These are phyloP conservation scores for Meira nashicola DNA, from an alignment of 1,284 basidiomycete genomes.

Conservation along the genomic window DNA sequence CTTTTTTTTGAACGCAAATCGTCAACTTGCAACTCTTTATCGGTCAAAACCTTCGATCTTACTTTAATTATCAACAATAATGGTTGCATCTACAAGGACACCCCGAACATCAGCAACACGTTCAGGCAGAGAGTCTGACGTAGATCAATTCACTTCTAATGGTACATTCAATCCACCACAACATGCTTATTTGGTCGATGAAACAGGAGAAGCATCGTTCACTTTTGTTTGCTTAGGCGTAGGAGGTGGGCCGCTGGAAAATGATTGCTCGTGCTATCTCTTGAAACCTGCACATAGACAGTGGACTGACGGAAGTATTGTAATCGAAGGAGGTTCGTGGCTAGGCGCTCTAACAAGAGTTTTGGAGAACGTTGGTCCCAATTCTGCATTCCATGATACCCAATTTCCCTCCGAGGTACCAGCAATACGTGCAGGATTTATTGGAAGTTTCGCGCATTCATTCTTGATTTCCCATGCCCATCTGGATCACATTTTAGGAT, in stretches of 20 bases:
- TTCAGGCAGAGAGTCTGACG: too few relatives aligned
- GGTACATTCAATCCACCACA: constrained; percentile 5
- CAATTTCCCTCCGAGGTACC: constrained; percentile 32
- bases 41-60: too few relatives aligned
- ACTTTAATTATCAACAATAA: too few relatives aligned
- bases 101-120: too few relatives aligned
- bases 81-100: too few relatives aligned
- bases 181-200: neutral
- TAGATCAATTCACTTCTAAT: too few relatives aligned
- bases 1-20: too few relatives aligned
- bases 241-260: constrained; percentile 55
- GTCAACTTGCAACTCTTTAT: too few relatives aligned
- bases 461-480: constrained; percentile 56
- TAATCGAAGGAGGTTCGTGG: constrained; percentile 52
- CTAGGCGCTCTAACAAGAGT: constrained; percentile 43
- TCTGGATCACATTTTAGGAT: constrained; percentile 70
- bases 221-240: constrained; percentile 52
- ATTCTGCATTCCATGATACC: constrained; percentile 37
- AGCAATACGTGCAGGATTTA: constrained; percentile 35
- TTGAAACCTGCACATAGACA: constrained; percentile 48
- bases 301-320: constrained; percentile 51
- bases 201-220: constrained; percentile 19
- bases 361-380: constrained; percentile 34
- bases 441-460: constrained; percentile 40
- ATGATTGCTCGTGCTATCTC: constrained; percentile 53